Conservation (phyloP, 306 rosid species). For the Prunus persica region DNA sequence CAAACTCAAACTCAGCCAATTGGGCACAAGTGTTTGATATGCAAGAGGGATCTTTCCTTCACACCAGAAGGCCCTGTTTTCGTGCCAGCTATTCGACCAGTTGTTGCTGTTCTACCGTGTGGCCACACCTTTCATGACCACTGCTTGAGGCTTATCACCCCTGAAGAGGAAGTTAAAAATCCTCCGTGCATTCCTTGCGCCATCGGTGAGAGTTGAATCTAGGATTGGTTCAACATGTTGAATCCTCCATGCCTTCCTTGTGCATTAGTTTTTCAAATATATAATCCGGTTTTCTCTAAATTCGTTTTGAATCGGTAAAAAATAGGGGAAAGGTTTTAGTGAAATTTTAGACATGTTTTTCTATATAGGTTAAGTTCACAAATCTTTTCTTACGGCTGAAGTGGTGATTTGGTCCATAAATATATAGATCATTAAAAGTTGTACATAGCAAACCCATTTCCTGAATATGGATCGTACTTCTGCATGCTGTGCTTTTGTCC, state of each 20-base stretch:
- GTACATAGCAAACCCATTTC: background rate
- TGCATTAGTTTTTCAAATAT: background rate
- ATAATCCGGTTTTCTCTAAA: background rate
- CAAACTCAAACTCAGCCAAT: slow-evolving; percentile 23
- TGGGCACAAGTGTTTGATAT: slow-evolving; percentile 53
- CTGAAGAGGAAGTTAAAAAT: slow-evolving; percentile 30
- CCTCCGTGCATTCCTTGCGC: slow-evolving; percentile 78
- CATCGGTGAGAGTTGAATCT: slow-evolving; percentile 28
- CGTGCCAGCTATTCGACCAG: slow-evolving; percentile 33
- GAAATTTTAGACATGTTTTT: background rate
- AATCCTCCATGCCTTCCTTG: background rate
- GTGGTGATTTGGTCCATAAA: background rate
- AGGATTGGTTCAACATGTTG: background rate
- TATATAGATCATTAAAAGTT: background rate
- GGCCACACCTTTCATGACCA: slow-evolving; percentile 61
- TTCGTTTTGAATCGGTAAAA: background rate
- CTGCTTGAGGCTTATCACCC: slow-evolving; percentile 62
- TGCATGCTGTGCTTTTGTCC: background rate
- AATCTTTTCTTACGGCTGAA: background rate
- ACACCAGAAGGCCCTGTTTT: slow-evolving; percentile 44
- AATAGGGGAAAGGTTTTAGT: background rate
- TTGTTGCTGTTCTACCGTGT: slow-evolving; percentile 53
- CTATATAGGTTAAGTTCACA: background rate
- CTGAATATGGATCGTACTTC: background rate
- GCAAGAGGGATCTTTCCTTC: slow-evolving; percentile 63